These are phyloP conservation scores for Diophrys sp. DNA, from an alignment of 73 alveolate genomes.

Conservation along the genomic window DNA sequence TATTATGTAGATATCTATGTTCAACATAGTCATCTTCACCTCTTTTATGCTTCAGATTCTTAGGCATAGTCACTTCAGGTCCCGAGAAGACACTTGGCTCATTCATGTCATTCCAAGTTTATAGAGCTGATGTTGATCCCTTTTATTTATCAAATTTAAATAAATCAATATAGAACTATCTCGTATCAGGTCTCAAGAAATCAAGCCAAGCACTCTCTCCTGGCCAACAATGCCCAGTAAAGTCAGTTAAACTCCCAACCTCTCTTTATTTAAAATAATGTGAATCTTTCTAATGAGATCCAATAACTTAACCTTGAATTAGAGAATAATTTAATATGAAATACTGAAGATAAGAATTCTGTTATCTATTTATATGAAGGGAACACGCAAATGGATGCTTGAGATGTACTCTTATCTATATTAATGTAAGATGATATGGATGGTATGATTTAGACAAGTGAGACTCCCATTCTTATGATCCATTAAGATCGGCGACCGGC, in stretches of 20 bases:
- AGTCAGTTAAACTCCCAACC: slow-evolving; percentile 23
- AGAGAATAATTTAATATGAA: too few species aligned
- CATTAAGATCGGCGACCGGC: too few species aligned
- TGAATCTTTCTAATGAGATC: too few species aligned
- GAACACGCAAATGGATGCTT: too few species aligned
- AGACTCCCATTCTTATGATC: too few species aligned
- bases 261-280: slow-evolving; percentile 4
- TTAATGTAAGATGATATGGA: too few species aligned
- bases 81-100: slow-evolving; percentile 91
- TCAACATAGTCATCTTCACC: slow-evolving; percentile 58
- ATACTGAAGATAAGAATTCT: too few species aligned
- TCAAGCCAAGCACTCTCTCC: slow-evolving; percentile 86
- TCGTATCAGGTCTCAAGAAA: slow-evolving; percentile 66
- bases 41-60: slow-evolving; percentile 53
- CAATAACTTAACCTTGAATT: too few species aligned
- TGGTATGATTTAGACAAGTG: too few species aligned
- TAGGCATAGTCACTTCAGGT: slow-evolving; percentile 83
- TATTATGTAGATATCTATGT: slow-evolving; percentile 86
- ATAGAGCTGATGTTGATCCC: slow-evolving; percentile 57
- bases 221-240: slow-evolving; percentile 89
- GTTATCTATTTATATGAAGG: too few species aligned
- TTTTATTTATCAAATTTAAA: slow-evolving; percentile 59
- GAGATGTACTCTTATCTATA: too few species aligned
- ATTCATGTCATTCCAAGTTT: slow-evolving; percentile 94
- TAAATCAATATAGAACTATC: slow-evolving; percentile 74